Evolutionary conservation across 495 filamentous ascomycete species (phyloP).

Genomic region (Aspergillus asperescens): DNA sequence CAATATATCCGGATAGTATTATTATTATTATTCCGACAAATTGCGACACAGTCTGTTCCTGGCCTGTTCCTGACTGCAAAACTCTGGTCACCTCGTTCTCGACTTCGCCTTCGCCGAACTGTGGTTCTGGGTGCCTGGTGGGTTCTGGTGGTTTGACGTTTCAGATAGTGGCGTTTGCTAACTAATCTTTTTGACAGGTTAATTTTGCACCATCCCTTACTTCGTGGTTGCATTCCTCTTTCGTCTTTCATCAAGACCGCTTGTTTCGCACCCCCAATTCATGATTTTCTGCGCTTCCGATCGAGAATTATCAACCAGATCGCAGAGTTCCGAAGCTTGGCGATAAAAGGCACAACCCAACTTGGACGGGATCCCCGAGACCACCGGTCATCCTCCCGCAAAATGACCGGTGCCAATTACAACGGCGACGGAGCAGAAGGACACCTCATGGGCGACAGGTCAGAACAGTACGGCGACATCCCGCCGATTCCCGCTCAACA

Average conservation of each 20-base stretch:
- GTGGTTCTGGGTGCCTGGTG: slow-evolving; percentile 16
- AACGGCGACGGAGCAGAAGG: slow-evolving; percentile 5
- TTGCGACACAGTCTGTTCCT: not conserved
- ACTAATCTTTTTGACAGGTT: not conserved
- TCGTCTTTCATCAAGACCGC: not conserved
- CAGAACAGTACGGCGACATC: slow-evolving; percentile 19
- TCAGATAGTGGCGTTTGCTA: not conserved
- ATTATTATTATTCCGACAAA: not conserved
- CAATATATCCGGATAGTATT: not conserved
- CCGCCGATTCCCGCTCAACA: slow-evolving; percentile 16
- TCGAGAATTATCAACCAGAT: not conserved
- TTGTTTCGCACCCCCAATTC: not conserved
- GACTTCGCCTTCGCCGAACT: slow-evolving; percentile 14
- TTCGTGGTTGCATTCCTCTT: not conserved
- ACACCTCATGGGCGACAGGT: slow-evolving; percentile 3
- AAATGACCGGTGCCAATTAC: slow-evolving; percentile 21
- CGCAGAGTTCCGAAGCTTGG: not conserved
- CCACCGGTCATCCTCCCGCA: not conserved
- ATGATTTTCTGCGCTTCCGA: not conserved
- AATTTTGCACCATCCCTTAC: not conserved
- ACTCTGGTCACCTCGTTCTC: not conserved
- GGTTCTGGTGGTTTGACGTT: not conserved
- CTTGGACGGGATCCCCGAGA: not conserved
- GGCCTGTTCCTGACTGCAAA: slow-evolving; percentile 6
- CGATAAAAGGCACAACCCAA: not conserved